Evolutionary conservation across 352 stramenopile species (phyloP).

Genomic region (Phytophthora boehmeriae): DNA sequence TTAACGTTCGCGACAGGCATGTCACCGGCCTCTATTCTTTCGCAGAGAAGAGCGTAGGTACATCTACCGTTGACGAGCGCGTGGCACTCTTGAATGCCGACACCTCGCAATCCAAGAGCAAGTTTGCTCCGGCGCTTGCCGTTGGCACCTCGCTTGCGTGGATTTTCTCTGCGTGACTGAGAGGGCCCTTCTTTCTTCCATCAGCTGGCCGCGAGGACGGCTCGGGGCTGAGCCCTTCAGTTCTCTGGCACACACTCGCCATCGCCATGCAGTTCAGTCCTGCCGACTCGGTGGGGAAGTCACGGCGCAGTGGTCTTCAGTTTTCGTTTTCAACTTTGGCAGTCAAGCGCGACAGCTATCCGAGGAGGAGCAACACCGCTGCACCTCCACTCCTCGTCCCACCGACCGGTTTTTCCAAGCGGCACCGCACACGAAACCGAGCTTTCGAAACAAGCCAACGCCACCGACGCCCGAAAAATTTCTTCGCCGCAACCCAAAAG

Average conservation of each 20-base stretch:
- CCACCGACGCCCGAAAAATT: background rate
- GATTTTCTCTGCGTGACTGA: constrained; percentile 38
- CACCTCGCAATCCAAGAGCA: constrained; percentile 21
- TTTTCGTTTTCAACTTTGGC: constrained; percentile 16
- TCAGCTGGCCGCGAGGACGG: constrained; percentile 20
- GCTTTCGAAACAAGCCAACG: constrained; percentile 16
- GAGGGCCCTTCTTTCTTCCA: constrained; percentile 15
- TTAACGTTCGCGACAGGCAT: too few relatives aligned
- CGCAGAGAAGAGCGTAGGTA: too few relatives aligned
- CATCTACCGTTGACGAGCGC: too few relatives aligned
- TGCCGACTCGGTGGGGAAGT: background rate
- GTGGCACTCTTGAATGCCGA: too few relatives aligned
- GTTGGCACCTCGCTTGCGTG: constrained; percentile 19
- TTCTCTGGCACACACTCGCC: constrained; percentile 27
- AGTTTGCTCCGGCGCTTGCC: constrained; percentile 27
- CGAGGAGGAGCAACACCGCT: constrained; percentile 1
- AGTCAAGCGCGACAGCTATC: background rate
- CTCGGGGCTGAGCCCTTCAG: constrained; percentile 24
- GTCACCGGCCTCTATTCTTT: too few relatives aligned
- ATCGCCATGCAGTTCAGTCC: constrained; percentile 22
- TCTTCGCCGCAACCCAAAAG: constrained; percentile 15
- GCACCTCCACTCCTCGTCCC: constrained; percentile 22
- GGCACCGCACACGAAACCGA: constrained; percentile 25
- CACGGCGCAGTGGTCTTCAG: constrained; percentile 12
- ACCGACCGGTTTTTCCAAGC: constrained; percentile 4